Conservation (phyloP, 345 rosid species). For the Eutrema japonicum region DNA sequence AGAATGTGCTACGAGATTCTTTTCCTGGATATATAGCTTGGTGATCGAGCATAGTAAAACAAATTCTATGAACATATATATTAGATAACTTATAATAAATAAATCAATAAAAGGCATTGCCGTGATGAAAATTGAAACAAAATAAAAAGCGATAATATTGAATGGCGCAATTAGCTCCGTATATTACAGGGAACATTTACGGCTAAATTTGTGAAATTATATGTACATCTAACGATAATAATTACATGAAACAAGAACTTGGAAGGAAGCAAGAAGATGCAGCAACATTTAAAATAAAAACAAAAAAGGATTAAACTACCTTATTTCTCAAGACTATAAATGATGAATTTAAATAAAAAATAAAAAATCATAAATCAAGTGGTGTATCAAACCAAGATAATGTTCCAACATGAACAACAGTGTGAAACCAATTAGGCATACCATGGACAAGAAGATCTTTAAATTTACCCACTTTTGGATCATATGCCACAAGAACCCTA, state of each 20-base stretch:
- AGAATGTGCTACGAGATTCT: slow-evolving; percentile 21
- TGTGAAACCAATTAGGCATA: slow-evolving; percentile 75
- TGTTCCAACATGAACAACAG: slow-evolving; percentile 70
- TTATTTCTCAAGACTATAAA: background rate
- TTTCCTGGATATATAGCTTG: slow-evolving; percentile 12
- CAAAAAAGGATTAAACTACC: background rate
- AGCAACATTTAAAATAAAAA: background rate
- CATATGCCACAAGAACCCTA: slow-evolving; percentile 67
- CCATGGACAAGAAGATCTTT: slow-evolving; percentile 64
- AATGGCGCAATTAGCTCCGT: background rate
- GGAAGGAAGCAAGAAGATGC: slow-evolving; percentile 28
- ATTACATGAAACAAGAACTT: background rate
- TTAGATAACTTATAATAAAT: background rate
- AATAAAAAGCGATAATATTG: background rate
- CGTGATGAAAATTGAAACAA: background rate
- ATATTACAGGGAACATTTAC: background rate
- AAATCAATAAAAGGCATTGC: background rate
- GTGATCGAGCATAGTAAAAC: slow-evolving; percentile 12
- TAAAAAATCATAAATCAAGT: slow-evolving; percentile 27
- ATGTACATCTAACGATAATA: slow-evolving; percentile 3
- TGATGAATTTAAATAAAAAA: background rate
- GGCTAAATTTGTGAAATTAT: background rate
- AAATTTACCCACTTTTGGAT: slow-evolving; percentile 63
- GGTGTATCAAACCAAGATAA: slow-evolving; percentile 68
- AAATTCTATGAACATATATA: background rate